Conservation (phyloP, 306 rosid genomes). For the Medicago lupulina region DNA sequence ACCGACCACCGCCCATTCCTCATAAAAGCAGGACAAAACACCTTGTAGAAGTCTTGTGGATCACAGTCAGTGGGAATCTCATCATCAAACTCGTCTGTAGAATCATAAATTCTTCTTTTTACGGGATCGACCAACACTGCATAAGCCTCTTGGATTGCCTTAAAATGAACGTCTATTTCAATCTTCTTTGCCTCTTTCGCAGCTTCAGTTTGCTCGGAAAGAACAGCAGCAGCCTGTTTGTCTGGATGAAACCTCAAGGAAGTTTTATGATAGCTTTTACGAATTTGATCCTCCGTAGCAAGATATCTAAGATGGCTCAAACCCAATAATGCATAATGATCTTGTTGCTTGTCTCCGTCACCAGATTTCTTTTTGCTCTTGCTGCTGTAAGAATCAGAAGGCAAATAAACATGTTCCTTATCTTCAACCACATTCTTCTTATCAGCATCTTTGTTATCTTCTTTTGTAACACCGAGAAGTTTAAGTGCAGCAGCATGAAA, state of each 20-base stretch:
- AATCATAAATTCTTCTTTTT: conserved; percentile 93
- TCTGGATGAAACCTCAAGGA: conserved; percentile 96
- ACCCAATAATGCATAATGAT: conserved; percentile 96
- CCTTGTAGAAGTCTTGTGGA: conserved; percentile 90
- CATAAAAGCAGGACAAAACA: conserved; percentile 92
- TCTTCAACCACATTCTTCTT: conserved; percentile 58
- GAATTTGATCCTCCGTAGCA: conserved; percentile 95
- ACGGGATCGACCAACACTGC: conserved; percentile 82
- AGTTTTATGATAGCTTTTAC: conserved; percentile 91
- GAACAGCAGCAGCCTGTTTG: conserved; percentile 88
- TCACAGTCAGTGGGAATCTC: conserved; percentile 95
- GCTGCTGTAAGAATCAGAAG: conserved; percentile 85
- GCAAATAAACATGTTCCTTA: conserved; percentile 65
- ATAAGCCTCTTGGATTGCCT: conserved; percentile 92
- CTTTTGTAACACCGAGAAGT: conserved; percentile 68
- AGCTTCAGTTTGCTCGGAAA: conserved; percentile 83
- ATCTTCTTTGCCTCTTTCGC: conserved; percentile 84
- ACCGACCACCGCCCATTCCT: conserved; percentile 98
- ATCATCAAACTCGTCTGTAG: conserved; percentile 98
- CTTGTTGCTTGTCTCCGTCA: conserved; percentile 63
- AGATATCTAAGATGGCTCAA: conserved; percentile 90
- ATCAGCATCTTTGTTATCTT: conserved; percentile 47
- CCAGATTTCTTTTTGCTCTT: conserved; percentile 92
- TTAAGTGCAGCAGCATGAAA: conserved; percentile 82
- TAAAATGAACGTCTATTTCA: conserved; percentile 88